Conservation (phyloP, 2,329 filamentous ascomycete species). For the Ustilaginoidea virens region DNA sequence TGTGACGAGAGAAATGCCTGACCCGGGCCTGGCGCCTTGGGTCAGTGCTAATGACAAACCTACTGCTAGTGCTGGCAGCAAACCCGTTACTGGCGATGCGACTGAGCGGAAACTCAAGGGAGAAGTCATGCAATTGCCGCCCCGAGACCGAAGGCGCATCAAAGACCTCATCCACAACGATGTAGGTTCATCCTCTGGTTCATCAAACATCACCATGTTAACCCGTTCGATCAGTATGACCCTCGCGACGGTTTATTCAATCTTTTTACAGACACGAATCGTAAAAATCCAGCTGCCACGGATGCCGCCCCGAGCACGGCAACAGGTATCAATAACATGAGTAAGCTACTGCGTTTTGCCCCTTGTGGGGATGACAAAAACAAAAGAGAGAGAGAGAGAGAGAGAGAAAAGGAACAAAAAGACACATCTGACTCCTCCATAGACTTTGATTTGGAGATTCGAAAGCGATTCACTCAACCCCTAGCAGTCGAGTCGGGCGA, state of each 20-base stretch:
- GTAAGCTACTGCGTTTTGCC: slow-evolving; percentile 43
- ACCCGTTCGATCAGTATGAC: slow-evolving; percentile 27
- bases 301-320: slow-evolving; percentile 50
- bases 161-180: slow-evolving; percentile 49
- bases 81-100: slow-evolving; percentile 49
- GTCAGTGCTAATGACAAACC: slow-evolving; percentile 59
- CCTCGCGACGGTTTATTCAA: slow-evolving; percentile 36
- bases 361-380: too few relatives aligned
- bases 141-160: slow-evolving; percentile 47
- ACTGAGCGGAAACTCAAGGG: slow-evolving; percentile 50
- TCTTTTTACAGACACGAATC: slow-evolving; percentile 35
- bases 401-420: too few relatives aligned
- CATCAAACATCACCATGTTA: background rate
- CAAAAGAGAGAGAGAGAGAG: too few relatives aligned
- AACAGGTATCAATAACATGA: slow-evolving; percentile 68
- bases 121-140: slow-evolving; percentile 57
- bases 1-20: slow-evolving; percentile 53
- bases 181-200: slow-evolving; percentile 19
- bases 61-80: slow-evolving; percentile 36
- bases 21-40: slow-evolving; percentile 52
- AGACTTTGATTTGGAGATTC: slow-evolving; percentile 54
- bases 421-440: too few relatives aligned
- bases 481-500: slow-evolving; percentile 53
- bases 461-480: slow-evolving; percentile 48
- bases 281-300: slow-evolving; percentile 29